These are phyloP conservation scores for Bassia scoparia DNA, from an alignment of 148 eudicot species.

Conservation along the genomic window DNA sequence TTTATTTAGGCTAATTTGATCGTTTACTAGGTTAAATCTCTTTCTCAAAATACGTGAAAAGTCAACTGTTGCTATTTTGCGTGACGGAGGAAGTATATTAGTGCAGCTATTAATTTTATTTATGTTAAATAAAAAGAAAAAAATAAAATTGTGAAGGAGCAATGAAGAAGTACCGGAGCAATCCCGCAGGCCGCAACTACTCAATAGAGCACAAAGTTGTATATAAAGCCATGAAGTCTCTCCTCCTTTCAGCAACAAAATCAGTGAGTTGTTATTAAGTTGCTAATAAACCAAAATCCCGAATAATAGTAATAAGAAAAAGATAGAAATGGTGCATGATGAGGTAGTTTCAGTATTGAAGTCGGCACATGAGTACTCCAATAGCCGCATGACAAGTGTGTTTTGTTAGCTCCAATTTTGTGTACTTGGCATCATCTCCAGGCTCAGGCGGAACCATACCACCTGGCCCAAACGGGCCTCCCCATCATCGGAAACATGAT, in stretches of 20 bases:
- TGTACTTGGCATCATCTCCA: constrained; percentile 28
- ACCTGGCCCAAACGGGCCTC: constrained; percentile 63
- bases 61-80: no score
- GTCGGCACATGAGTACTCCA: not conserved
- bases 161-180: no score
- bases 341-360: not conserved
- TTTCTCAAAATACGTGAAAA: no score
- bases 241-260: not conserved
- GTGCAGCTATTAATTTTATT: no score
- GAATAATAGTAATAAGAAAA: not conserved
- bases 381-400: constrained; percentile 18
- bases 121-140: no score
- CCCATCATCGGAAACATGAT: constrained; percentile 70
- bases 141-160: no score
- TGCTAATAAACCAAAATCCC: not conserved
- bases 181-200: no score
- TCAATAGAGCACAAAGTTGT: not conserved
- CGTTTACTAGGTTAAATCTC: no score
- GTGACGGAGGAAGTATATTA: no score
- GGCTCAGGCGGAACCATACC: constrained; percentile 37
- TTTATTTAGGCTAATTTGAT: no score
- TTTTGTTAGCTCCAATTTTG: constrained; percentile 29
- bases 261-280: no score
- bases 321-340: not conserved
- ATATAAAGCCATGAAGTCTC: not conserved